These are phyloP conservation scores for Fusarium nematophilum DNA, from an alignment of 2,329 filamentous ascomycete genomes.

Conservation along the genomic window DNA sequence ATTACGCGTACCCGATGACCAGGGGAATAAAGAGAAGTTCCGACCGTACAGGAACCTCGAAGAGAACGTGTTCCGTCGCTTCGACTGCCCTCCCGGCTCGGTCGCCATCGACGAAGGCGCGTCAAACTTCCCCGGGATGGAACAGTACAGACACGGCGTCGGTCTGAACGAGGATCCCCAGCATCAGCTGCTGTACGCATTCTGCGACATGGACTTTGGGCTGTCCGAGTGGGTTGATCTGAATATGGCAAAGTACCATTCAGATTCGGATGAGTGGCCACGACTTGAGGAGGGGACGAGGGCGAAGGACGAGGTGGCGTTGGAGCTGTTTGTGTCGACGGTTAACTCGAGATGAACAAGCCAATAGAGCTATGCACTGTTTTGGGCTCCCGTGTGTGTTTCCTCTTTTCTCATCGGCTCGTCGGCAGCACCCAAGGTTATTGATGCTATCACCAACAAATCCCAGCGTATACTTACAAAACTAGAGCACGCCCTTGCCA, in stretches of 20 bases:
- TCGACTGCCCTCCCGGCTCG: background rate
- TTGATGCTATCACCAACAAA: no score
- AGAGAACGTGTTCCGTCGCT: background rate
- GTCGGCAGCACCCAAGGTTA: no score
- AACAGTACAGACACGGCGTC: background rate
- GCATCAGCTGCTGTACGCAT: background rate
- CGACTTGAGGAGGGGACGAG: background rate
- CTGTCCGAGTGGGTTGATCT: background rate
- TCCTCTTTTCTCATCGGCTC: no score
- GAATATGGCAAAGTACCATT: no score
- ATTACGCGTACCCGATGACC: background rate
- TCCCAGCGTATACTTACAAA: no score
- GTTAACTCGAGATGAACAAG: background rate
- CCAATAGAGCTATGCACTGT: background rate
- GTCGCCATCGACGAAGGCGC: background rate
- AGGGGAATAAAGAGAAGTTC: background rate
- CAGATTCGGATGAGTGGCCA: background rate
- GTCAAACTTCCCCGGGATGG: background rate
- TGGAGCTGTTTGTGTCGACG: background rate
- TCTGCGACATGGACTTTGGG: background rate
- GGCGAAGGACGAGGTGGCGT: background rate
- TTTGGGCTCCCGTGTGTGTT: background rate
- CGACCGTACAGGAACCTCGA: background rate
- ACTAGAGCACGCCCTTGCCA: no score
- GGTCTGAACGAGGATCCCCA: background rate